A percentile compares a stretch with the other conserved stretches of the same genome.
Evolutionary conservation across 148 eudicot species (phyloP).

Genomic region (Cornus suecica): DNA sequence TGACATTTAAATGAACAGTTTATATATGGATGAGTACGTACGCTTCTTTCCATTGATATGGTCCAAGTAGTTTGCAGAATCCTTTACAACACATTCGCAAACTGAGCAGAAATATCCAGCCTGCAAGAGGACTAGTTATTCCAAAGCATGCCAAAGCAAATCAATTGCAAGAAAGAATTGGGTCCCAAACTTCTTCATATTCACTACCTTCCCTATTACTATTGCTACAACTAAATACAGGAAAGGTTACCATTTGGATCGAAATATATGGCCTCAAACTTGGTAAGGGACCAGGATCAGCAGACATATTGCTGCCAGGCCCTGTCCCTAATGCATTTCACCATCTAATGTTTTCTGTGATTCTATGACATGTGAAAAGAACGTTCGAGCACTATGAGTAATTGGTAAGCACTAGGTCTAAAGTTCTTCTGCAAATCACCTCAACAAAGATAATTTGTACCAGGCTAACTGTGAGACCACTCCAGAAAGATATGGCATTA

Average conservation of each 20-base stretch:
- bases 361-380: too few relatives aligned
- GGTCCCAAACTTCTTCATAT: not conserved
- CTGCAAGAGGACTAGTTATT: conserved; percentile 42
- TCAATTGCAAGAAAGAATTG: conserved; percentile 1
- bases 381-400: too few relatives aligned
- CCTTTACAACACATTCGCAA: conserved; percentile 98
- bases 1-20: not conserved
- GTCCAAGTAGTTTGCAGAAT: conserved; percentile 96
- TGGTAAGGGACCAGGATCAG: too few relatives aligned
- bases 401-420: too few relatives aligned
- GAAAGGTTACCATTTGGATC: not conserved
- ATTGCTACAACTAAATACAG: not conserved
- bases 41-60: conserved; percentile 99
- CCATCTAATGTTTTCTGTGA: too few relatives aligned
- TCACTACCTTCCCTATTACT: conserved; percentile 2
- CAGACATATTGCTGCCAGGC: too few relatives aligned
- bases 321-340: too few relatives aligned
- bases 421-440: too few relatives aligned
- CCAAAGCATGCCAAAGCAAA: conserved; percentile 6
- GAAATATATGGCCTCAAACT: not conserved
- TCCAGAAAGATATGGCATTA: too few relatives aligned
- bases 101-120: conserved; percentile 98
- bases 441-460: too few relatives aligned
- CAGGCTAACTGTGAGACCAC: too few relatives aligned
- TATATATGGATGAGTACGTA: conserved; percentile 29